A percentile compares a stretch with the other conserved stretches of the same genome.
Conservation (phyloP, 2,329 filamentous ascomycete species). For the Septoria petroselini region DNA sequence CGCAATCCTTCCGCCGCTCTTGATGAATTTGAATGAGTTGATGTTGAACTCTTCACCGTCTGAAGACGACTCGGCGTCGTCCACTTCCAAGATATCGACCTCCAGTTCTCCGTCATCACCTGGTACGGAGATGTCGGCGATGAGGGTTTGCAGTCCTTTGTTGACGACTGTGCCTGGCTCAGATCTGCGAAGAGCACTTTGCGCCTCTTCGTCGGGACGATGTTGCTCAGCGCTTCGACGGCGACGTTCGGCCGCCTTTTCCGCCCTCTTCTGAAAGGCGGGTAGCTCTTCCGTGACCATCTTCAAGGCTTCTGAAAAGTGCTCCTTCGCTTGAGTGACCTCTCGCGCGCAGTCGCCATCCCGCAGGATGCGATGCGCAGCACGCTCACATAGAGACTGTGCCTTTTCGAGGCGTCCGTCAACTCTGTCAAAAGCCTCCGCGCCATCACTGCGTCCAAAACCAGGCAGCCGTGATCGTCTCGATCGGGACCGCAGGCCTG, state of each 20-base stretch:
- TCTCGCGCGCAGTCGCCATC: constrained; percentile 81
- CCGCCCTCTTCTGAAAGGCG: constrained; percentile 24
- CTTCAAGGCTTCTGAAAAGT: constrained; percentile 62
- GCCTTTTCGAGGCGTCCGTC: constrained; percentile 77
- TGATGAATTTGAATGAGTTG: constrained; percentile 13
- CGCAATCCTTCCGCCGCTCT: constrained; percentile 7
- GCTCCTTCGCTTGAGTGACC: constrained; percentile 64
- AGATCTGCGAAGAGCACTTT: constrained; percentile 9
- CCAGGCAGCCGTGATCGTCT: constrained; percentile 16
- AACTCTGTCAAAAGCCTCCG: constrained; percentile 55
- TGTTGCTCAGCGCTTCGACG: constrained; percentile 28
- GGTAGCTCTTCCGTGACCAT: constrained; percentile 40
- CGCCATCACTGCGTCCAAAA: constrained; percentile 24
- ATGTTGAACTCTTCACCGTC: constrained; percentile 24
- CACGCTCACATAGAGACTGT: constrained; percentile 78
- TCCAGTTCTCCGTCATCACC: constrained; percentile 22
- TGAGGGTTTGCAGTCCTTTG: constrained; percentile 9
- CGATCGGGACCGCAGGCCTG: constrained; percentile 39
- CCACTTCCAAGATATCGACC: constrained; percentile 25
- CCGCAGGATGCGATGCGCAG: constrained; percentile 84
- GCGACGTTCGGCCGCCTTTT: constrained; percentile 28
- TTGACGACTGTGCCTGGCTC: not conserved
- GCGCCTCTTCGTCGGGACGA: constrained; percentile 23
- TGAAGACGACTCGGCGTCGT: constrained; percentile 18
- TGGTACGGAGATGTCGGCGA: constrained; percentile 11